Percentiles rank a stretch among this genome's conserved stretches.
phyloP scores from a whole-genome alignment of 2,329 filamentous ascomycete genomes.

The Pseudophaeomoniella oleicola region DNA sequence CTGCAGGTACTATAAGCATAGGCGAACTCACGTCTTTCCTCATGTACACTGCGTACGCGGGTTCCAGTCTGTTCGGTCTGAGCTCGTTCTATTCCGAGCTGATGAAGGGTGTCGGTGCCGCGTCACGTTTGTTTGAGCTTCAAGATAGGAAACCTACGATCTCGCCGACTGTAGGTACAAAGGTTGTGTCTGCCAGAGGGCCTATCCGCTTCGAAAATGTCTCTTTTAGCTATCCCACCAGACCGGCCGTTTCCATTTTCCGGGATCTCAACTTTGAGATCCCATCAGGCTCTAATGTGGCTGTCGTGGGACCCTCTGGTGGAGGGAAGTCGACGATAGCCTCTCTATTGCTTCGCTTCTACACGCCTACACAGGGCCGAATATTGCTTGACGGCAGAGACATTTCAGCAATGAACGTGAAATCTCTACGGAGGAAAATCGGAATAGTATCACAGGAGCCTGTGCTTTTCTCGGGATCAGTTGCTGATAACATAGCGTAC shows the following conservation, averaged over 20 bases:
- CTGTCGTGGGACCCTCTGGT: slow-evolving; percentile 89
- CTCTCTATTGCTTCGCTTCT: slow-evolving; percentile 82
- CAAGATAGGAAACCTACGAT: slow-evolving; percentile 82
- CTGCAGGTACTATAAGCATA: slow-evolving; percentile 69
- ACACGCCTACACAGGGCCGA: slow-evolving; percentile 60
- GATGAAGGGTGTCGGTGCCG: slow-evolving; percentile 97
- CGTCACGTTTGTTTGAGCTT: slow-evolving; percentile 88
- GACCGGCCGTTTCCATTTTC: slow-evolving; percentile 86
- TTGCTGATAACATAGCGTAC: slow-evolving; percentile 80
- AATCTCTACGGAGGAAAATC: slow-evolving; percentile 81
- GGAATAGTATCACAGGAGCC: slow-evolving; percentile 94
- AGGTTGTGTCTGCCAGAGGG: slow-evolving; percentile 71
- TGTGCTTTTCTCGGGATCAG: slow-evolving; percentile 68
- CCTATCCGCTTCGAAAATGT: slow-evolving; percentile 80
- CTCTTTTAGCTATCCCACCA: slow-evolving; percentile 80
- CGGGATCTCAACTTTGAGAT: slow-evolving; percentile 80
- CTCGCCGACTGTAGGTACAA: slow-evolving; percentile 66
- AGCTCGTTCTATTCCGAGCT: slow-evolving; percentile 95
- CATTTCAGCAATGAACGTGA: slow-evolving; percentile 75
- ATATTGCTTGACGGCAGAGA: slow-evolving; percentile 78
- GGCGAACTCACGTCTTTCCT: slow-evolving; percentile 92
- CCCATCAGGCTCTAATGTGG: slow-evolving; percentile 83
- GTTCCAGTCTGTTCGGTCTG: slow-evolving; percentile 79
- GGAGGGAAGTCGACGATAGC: slow-evolving; percentile 95
- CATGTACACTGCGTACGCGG: slow-evolving; percentile 89